These are phyloP conservation scores for Tieghemiomyces parasiticus DNA, from an alignment of 192 early-diverging fungal genomes.

Conservation along the genomic window DNA sequence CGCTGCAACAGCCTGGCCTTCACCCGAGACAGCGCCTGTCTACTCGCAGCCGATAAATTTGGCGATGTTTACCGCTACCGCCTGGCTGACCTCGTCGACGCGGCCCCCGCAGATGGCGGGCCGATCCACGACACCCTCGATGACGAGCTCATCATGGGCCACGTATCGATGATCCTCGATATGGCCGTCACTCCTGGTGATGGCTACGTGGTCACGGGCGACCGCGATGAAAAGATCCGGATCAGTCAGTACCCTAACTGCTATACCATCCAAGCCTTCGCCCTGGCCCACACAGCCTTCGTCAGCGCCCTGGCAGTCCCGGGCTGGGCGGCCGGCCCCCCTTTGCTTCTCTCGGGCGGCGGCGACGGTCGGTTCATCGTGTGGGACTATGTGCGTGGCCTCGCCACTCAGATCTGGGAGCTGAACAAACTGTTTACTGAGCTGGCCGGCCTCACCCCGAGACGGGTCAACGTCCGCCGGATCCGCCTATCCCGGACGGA, in stretches of 20 bases:
- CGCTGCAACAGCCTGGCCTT: slow-evolving; percentile 63
- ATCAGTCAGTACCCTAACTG: slow-evolving; percentile 81
- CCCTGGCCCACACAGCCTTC: slow-evolving; percentile 67
- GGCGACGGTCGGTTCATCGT: slow-evolving; percentile 7
- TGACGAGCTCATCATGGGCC: slow-evolving; percentile 43
- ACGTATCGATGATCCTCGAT: slow-evolving; percentile 88
- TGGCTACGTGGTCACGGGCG: slow-evolving; percentile 69
- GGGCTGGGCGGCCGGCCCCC: not conserved
- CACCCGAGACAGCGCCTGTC: slow-evolving; percentile 34
- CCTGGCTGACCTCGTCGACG: not conserved
- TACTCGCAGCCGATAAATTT: slow-evolving; percentile 86
- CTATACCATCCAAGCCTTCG: slow-evolving; percentile 79
- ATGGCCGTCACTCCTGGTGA: slow-evolving; percentile 49
- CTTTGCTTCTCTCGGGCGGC: slow-evolving; percentile 4
- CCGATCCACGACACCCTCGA: not conserved
- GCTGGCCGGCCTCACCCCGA: not conserved
- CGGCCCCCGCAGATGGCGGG: not conserved
- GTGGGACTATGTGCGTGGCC: slow-evolving; percentile 2
- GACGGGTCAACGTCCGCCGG: not conserved
- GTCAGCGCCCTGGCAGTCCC: not conserved
- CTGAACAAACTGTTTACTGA: not conserved
- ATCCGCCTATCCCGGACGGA: not conserved
- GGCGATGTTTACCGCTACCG: slow-evolving; percentile 79
- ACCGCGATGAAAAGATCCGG: slow-evolving; percentile 96
- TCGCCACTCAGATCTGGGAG: not conserved